Conservation (phyloP, 2,329 filamentous ascomycete genomes). For the Fusarium papillatum region DNA sequence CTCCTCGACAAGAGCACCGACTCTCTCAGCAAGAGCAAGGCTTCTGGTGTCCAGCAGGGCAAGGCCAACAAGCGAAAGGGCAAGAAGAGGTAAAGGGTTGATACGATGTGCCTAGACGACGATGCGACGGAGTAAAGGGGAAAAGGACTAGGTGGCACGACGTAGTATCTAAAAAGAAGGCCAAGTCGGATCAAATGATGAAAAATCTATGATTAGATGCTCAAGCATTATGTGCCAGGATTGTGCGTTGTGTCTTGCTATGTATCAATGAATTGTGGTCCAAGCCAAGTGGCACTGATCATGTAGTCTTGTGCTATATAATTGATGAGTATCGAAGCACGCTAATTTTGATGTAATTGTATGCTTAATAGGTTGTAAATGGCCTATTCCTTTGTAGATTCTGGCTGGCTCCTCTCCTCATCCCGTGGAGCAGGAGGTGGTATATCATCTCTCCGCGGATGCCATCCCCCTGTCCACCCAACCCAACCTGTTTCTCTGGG, state of each 20-base stretch:
- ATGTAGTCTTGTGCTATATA: not conserved
- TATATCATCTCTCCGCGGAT: constrained; percentile 27
- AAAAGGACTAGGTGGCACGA: not conserved
- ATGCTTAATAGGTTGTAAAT: not conserved
- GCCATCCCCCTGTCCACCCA: constrained; percentile 50
- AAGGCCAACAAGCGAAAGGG: constrained; percentile 67
- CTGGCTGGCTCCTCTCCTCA: constrained; percentile 12
- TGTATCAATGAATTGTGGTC: not conserved
- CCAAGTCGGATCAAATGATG: constrained; percentile 2
- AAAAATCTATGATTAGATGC: not conserved
- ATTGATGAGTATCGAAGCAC: not conserved
- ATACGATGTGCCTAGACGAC: not conserved
- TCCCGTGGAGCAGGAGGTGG: constrained; percentile 6
- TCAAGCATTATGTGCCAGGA: not conserved
- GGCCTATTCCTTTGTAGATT: not conserved
- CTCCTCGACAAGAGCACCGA: constrained; percentile 72
- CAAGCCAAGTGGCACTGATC: not conserved
- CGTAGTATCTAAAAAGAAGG: constrained; percentile 15
- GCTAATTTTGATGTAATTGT: not conserved
- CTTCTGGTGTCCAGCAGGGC: constrained; percentile 60
- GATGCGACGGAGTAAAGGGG: constrained; percentile 11
- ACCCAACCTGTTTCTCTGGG: constrained; percentile 49
- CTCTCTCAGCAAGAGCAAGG: constrained; percentile 65
- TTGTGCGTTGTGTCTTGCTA: not conserved
- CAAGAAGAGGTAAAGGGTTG: constrained; percentile 63